Base-by-base conservation (phyloP, 495 filamentous ascomycete genomes). In the Lophiostoma macrostomum region DNA sequence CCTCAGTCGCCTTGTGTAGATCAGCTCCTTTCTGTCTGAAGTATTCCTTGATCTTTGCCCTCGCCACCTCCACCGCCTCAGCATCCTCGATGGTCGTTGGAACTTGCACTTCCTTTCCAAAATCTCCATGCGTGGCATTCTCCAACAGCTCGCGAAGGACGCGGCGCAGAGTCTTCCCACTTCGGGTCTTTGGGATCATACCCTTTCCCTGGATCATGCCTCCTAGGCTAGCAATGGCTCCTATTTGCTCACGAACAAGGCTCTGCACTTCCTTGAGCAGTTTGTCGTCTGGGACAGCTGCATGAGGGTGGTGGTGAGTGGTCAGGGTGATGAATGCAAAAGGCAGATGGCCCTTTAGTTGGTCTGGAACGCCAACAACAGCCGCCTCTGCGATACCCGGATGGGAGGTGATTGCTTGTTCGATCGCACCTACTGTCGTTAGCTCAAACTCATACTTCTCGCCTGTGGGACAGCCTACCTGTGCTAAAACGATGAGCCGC, bases 111-210 rank as follows among this genome's bases (percentile, higher is more conserved):
- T 68, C 64, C 45, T 67, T 74, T 5, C 74, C 72, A 61, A 76
- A 82, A 10, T 77, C 71, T 1, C 76, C 79, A 38, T 73, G 50
- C 5, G 70, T 75, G 2, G 65, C 74, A 60, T 82, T 73, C 68
- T 96, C 91, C 2, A 95, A 65, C 53, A 96, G 66, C 70, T 93
- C 88, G 38, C 84, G 75, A 70, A 95, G 63, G 24, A 93, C 87
- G 48, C 91, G 74, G 12, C 91, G 73, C 50, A 95, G 63, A 23
- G 87, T 95, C 78, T 96, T 96, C 4, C 91, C 91, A 22, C 82
- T 87, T 19, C 91, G 70, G 24, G 90, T 96, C 73, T 90, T 91
- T 5, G 91, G 90, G 42, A 96, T 95, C 80, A 95, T 90, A n/a
- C 85, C 87, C 32, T 80, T 80, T 6, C 88, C 86, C 55, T 86